These are phyloP conservation scores for Yarrowia porcina DNA, from an alignment of 805 yeast species.

Conservation along the genomic window DNA sequence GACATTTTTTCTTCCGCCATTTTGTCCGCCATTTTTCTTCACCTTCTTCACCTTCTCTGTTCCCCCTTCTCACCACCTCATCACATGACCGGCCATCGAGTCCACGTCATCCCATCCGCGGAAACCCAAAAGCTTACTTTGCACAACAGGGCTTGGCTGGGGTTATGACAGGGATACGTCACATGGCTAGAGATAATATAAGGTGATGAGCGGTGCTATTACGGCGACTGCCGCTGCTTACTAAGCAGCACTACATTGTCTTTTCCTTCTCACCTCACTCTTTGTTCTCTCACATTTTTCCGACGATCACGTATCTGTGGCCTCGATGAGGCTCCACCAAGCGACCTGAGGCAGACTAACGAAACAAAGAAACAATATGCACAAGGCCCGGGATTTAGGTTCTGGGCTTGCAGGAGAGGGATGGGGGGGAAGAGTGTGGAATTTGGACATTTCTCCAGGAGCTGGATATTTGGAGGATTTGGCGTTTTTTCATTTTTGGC, in stretches of 20 bases:
- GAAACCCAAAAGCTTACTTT: background rate
- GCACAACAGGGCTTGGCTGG: background rate
- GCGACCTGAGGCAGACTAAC: slow-evolving; percentile 16
- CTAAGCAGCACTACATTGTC: too few species aligned
- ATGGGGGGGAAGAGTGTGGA: too few species aligned
- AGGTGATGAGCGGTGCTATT: background rate
- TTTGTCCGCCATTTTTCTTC: too few species aligned
- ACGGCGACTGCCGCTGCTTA: too few species aligned
- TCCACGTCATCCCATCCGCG: slow-evolving; percentile 21
- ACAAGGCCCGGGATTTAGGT: background rate
- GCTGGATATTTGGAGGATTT: background rate
- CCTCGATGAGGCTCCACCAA: slow-evolving; percentile 22
- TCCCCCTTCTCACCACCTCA: background rate
- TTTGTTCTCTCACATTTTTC: too few species aligned
- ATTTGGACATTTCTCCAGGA: too few species aligned
- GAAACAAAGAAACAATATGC: background rate
- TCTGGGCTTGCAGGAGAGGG: background rate
- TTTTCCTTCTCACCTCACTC: too few species aligned
- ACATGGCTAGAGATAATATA: background rate
- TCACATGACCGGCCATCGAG: background rate
- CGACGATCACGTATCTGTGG: slow-evolving; percentile 19
- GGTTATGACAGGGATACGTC: slow-evolving; percentile 19
- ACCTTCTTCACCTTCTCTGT: background rate
- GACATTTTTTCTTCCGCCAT: too few species aligned
- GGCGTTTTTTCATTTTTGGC: too few species aligned